Conservation (phyloP, 176 grass and related monocot genomes). For the Tillandsia leiboldiana region DNA sequence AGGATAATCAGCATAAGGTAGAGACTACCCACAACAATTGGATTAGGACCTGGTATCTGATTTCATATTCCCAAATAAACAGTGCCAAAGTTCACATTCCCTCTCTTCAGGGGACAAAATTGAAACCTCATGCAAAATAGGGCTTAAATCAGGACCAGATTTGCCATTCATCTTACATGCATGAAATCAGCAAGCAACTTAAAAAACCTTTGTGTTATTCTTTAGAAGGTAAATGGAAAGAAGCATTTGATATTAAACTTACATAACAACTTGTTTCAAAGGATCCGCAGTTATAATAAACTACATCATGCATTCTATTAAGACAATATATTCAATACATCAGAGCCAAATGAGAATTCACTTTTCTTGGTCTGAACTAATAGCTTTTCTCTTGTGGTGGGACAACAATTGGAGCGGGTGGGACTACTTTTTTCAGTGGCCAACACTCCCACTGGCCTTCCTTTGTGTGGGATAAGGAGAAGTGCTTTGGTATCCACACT, state of each 20-base stretch:
- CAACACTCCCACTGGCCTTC: slow-evolving; percentile 65
- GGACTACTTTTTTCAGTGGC: slow-evolving; percentile 37
- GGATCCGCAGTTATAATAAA: neutral
- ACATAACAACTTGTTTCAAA: neutral
- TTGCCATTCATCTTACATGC: too few species aligned
- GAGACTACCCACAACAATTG: too few species aligned
- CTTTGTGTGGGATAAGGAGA: slow-evolving; percentile 53
- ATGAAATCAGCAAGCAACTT: too few species aligned
- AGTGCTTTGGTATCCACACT: slow-evolving; percentile 77
- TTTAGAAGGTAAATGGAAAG: neutral
- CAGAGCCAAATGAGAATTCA: too few species aligned
- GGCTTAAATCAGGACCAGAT: too few species aligned
- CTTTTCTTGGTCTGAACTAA: neutral
- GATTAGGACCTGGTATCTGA: too few species aligned
- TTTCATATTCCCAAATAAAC: too few species aligned
- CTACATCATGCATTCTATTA: neutral
- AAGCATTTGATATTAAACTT: neutral
- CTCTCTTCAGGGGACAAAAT: too few species aligned
- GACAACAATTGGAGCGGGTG: slow-evolving; percentile 44
- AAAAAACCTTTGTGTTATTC: neutral
- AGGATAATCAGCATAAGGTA: too few species aligned
- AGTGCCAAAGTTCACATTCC: too few species aligned
- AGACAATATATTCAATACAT: too few species aligned
- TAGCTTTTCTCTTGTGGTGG: slow-evolving; percentile 7
- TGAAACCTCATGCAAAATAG: too few species aligned